Percentiles rank a stretch among this genome's conserved stretches.
These are phyloP conservation scores for Globisporangium barbulae DNA, from an alignment of 352 stramenopile genomes.

Conservation along the genomic window DNA sequence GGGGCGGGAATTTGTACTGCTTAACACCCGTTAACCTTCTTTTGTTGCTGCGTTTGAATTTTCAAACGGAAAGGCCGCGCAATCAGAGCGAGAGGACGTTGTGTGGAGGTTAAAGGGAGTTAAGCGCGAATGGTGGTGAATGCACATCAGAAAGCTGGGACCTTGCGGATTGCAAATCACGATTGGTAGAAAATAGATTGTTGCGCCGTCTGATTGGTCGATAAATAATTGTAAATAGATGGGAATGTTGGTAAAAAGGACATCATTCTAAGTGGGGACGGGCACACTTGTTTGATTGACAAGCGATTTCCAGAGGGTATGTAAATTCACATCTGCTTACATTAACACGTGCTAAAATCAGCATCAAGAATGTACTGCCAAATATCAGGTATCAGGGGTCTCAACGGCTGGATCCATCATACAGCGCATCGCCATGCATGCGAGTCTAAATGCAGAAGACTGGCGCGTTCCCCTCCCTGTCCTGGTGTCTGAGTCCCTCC, in stretches of 20 bases:
- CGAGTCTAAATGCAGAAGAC: background rate
- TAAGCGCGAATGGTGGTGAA: conserved; percentile 3
- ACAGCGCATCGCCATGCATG: background rate
- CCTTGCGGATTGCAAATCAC: conserved; percentile 1
- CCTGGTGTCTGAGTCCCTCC: background rate
- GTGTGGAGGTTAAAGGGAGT: background rate
- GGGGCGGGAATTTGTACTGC: background rate
- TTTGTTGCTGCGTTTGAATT: conserved; percentile 1
- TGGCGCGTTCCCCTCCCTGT: no score
- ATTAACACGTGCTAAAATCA: background rate
- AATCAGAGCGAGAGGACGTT: background rate
- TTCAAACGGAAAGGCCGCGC: background rate
- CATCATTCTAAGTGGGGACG: conserved; percentile 1
- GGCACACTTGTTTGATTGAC: background rate
- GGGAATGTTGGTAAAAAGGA: background rate
- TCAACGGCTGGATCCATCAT: background rate
- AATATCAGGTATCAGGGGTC: background rate
- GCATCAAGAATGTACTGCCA: background rate
- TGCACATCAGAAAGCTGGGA: conserved; percentile 7
- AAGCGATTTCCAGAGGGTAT: background rate
- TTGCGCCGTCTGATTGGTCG: background rate
- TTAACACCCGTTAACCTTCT: conserved; percentile 8
- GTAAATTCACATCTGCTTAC: background rate
- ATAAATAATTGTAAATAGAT: conserved; percentile 1
- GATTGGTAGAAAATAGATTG: conserved; percentile 14